Conservation (phyloP, 768 basidiomycete genomes). For the Leccinum broughii region DNA sequence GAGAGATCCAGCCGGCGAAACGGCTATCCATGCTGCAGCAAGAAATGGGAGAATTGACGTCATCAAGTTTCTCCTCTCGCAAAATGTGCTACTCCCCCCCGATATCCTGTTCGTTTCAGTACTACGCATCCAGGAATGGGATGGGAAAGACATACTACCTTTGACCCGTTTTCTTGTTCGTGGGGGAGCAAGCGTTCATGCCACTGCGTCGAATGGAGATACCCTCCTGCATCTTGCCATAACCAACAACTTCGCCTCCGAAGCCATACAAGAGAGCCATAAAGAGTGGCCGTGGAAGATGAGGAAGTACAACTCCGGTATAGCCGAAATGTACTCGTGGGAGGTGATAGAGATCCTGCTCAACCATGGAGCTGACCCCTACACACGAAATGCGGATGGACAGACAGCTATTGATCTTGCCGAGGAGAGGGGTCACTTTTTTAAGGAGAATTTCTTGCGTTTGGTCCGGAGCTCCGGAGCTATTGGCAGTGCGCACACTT, state of each 20-base stretch:
- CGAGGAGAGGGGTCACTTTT: background rate
- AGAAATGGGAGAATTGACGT: background rate
- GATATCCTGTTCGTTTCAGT: background rate
- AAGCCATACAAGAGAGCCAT: background rate
- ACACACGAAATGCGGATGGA: background rate
- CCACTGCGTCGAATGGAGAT: background rate
- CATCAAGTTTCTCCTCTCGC: conserved; percentile 1
- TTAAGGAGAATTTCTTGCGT: conserved; percentile 7
- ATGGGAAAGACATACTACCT: background rate
- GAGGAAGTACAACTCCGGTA: no score
- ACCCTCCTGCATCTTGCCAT: conserved; percentile 1
- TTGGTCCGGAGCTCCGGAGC: background rate
- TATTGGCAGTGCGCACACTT: no score
- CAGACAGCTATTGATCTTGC: conserved; percentile 1
- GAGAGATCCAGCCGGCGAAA: background rate
- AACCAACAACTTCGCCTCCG: background rate
- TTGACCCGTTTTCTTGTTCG: background rate
- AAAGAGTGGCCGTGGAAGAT: background rate
- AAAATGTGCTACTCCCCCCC: background rate
- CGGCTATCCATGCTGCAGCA: background rate
- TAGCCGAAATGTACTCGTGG: no score
- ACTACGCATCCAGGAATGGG: no score
- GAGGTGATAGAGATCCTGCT: background rate
- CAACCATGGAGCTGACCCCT: background rate
- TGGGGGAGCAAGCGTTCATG: background rate